phyloP scores from a whole-genome alignment of 2,329 filamentous ascomycete genomes.

The Cladorrhinum sp. region DNA sequence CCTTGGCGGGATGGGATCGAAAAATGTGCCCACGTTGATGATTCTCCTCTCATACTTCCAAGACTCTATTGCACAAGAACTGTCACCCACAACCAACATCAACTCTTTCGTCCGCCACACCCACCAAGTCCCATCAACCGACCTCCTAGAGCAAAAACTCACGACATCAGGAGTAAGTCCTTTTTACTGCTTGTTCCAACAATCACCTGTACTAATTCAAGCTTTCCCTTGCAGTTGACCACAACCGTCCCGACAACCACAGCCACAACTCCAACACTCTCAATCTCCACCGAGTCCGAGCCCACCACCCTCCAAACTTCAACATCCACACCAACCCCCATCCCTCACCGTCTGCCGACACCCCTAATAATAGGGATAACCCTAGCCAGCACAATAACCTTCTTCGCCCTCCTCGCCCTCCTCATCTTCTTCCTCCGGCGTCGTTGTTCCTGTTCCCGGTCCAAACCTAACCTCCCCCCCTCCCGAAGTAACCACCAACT shows the following conservation, averaged over 20 bases:
- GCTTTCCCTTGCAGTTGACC: background rate
- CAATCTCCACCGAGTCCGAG: too few species aligned
- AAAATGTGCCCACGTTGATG: too few species aligned
- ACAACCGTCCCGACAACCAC: background rate
- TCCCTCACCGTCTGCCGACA: background rate
- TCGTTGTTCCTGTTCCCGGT: background rate
- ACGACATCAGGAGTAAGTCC: background rate
- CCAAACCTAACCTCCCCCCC: background rate
- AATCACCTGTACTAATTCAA: background rate
- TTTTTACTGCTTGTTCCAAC: background rate
- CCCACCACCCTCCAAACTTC: too few species aligned
- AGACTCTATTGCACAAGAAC: background rate
- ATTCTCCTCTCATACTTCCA: background rate
- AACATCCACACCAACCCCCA: background rate
- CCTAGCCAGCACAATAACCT: background rate
- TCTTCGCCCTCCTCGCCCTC: too few species aligned
- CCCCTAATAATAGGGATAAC: background rate
- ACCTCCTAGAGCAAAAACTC: background rate
- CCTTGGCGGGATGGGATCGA: too few species aligned
- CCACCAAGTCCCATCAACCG: background rate
- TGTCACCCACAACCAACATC: constrained; percentile 13
- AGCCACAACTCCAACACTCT: background rate
- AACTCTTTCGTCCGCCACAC: background rate
- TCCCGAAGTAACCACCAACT: background rate
- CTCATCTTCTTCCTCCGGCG: background rate